Percentiles rank a stretch among this genome's conserved stretches.
Conservation (phyloP, 805 yeast genomes). For the Lipomyces yamadae region DNA sequence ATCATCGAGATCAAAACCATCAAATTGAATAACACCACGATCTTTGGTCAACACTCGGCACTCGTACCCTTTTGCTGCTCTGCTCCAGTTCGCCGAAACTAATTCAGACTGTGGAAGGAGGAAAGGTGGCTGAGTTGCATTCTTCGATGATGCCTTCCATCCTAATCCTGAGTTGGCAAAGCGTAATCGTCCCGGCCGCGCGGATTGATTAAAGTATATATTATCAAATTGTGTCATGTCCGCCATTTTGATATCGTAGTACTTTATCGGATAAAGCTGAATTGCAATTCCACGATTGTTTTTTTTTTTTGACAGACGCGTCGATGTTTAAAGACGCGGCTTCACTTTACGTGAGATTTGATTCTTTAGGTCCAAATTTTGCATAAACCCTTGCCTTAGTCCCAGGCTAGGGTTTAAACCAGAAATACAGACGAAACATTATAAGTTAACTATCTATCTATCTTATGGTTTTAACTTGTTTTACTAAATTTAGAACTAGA, state of each 20-base stretch:
- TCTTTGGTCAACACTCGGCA: conserved; percentile 86
- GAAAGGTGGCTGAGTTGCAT: conserved; percentile 62
- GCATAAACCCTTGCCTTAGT: too few species aligned
- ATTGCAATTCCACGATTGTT: too few species aligned
- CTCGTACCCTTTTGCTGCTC: conserved; percentile 92
- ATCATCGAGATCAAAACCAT: conserved; percentile 89
- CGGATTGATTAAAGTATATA: conserved; percentile 86
- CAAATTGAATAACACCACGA: conserved; percentile 82
- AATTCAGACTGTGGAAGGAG: conserved; percentile 86
- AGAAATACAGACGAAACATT: too few species aligned
- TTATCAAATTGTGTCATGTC: conserved; percentile 73
- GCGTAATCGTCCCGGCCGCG: conserved; percentile 84
- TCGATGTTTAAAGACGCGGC: background rate
- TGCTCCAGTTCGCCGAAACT: conserved; percentile 81
- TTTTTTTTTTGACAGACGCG: background rate
- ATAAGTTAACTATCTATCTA: too few species aligned
- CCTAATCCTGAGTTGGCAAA: conserved; percentile 97
- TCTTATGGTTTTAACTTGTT: too few species aligned
- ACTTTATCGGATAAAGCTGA: background rate
- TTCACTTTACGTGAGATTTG: background rate
- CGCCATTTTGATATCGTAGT: conserved; percentile 24
- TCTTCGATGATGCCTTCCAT: conserved; percentile 70
- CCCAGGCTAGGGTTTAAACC: too few species aligned
- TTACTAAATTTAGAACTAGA: too few species aligned
- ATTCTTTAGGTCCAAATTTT: too few species aligned